phyloP scores from a whole-genome alignment of 208 protist species.

The Phytomonas sp. region DNA sequence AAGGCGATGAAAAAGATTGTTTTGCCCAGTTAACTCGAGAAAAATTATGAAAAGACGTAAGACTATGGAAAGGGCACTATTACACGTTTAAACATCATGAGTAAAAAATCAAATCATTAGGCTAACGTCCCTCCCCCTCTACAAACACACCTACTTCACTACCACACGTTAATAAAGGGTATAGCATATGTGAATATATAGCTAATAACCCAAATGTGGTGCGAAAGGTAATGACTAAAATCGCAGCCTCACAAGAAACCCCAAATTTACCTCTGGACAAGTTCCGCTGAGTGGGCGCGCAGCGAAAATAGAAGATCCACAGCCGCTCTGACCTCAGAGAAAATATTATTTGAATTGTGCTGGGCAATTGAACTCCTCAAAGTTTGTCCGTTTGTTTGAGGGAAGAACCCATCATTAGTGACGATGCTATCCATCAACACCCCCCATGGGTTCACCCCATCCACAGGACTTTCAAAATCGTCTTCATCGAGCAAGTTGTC shows the following conservation, averaged over 20 bases:
- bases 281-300: not conserved
- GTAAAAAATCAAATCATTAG: not conserved
- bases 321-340: not conserved
- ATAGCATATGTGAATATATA: not conserved
- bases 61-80: not conserved
- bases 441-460: conserved; percentile 53
- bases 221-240: not conserved
- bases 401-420: not conserved
- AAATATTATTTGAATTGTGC: not conserved
- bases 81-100: not conserved
- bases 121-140: not conserved
- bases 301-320: not conserved
- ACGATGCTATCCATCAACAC: not conserved
- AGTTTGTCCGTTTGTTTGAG: not conserved
- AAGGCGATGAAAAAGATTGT: not conserved
- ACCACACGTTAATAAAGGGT: not conserved
- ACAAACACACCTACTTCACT: not conserved
- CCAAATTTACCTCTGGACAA: not conserved
- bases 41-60: not conserved
- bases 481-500: conserved; percentile 68
- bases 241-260: not conserved
- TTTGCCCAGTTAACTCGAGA: not conserved
- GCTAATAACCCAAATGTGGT: not conserved
- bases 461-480: conserved; percentile 64
- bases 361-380: not conserved